Conservation (phyloP, 805 yeast species). For the Candida boleticola region DNA sequence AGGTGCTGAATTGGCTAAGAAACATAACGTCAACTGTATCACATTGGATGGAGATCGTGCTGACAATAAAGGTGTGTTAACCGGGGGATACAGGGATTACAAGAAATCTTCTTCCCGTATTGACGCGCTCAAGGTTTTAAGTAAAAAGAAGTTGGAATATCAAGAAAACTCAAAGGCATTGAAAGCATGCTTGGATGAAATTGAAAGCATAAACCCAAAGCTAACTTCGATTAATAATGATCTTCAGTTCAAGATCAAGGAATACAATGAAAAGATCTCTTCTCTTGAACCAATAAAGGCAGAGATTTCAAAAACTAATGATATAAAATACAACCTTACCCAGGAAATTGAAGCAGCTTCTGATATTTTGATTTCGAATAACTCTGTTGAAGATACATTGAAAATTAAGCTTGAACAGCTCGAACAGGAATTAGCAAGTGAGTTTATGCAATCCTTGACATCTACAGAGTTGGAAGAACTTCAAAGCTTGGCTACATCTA, state of each 20-base stretch:
- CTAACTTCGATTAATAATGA: constrained; percentile 51
- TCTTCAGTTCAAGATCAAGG: constrained; percentile 30
- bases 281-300: constrained; percentile 44
- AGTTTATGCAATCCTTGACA: constrained; percentile 54
- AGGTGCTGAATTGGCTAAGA: constrained; percentile 66
- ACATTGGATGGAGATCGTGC: constrained; percentile 92
- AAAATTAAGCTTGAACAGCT: constrained; percentile 42
- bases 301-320: constrained; percentile 39
- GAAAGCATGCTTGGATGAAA: constrained; percentile 31
- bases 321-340: constrained; percentile 40
- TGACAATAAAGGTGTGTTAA: constrained; percentile 76
- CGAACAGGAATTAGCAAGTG: constrained; percentile 47
- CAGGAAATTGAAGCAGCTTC: constrained; percentile 41
- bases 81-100: constrained; percentile 84
- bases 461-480: constrained; percentile 47
- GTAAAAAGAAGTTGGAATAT: constrained; percentile 50
- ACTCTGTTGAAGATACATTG: constrained; percentile 30
- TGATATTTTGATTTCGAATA: constrained; percentile 33
- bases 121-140: constrained; percentile 61
- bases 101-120: constrained; percentile 53
- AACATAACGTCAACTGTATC: constrained; percentile 65
- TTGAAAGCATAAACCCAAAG: constrained; percentile 47
- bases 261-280: constrained; percentile 43
- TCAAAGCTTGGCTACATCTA: constrained; percentile 25
- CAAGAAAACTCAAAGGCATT: constrained; percentile 38